Evolutionary conservation across 1,284 basidiomycete species (phyloP), one percentile per base, ranked within the genome.

Genomic region (Phellinidium pouzarii): DNA sequence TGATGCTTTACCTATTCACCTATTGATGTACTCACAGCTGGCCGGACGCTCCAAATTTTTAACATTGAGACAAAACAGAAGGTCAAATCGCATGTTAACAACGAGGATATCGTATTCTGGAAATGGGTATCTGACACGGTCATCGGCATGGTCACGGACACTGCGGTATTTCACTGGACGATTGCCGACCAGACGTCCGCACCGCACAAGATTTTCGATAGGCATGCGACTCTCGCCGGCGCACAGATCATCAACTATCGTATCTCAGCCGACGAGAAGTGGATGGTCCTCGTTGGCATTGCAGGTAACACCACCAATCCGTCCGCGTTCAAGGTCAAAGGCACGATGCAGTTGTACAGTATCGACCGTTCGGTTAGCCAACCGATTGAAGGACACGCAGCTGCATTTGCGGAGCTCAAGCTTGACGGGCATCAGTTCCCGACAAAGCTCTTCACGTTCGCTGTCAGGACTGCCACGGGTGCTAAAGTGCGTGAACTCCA

Each of bases 161-260:
- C 87, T 1, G 80, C 94, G 12, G 96, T 99, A 37, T 94, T 82
- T 71, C 95, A 99, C 70, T 99, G 95, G 95, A 79, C 85, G 58
- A 87, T 91, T 61, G 63, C 72, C 49, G 84, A 90, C 73, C 70
- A 77, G 61, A 85, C 82, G 19, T 80, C 88, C 19, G 71, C 84
- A 5, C 89, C 89, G 4, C 81, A 86, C 71, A 94, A 98, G 77
- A 78, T 98, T 50, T 99, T 99, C 65, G 96, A 99, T 73, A 87
- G 96, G 44, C 95, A 99, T 70, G 83, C 92, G 4, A 89, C 90
- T n/a, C 85, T 99, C 59, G 80, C 84, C 55, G 93, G 92, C 55
- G 85, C 91, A 55, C 96, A 99, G 71, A 99, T 99, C 62, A 99
- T 99, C 77, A 98, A 98, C 75, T 99, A 99, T 72, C 90, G 95